Evolutionary conservation across 2,329 filamentous ascomycete species (phyloP).

Genomic region (Paecilomyces fulvus): DNA sequence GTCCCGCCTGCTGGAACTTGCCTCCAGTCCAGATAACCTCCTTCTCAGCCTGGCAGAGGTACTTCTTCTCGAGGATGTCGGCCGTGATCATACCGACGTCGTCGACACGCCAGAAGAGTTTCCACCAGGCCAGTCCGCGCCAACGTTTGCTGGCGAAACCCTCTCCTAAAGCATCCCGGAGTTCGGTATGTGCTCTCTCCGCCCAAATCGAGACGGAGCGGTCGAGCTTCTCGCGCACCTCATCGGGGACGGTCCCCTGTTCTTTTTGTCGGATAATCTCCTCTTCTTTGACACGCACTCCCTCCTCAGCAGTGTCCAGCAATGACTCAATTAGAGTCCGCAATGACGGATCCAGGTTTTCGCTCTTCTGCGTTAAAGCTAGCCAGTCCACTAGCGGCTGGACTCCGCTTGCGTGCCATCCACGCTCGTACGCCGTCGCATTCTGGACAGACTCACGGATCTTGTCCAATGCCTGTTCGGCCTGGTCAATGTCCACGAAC

Average conservation of each 20-base stretch:
- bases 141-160: constrained; percentile 70
- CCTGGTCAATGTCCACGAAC: constrained; percentile 56
- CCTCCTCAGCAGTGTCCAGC: constrained; percentile 37
- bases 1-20: constrained; percentile 58
- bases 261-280: constrained; percentile 21
- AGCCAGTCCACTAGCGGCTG: constrained; percentile 61
- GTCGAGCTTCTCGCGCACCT: constrained; percentile 45
- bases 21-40: constrained; percentile 77
- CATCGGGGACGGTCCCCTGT: constrained; percentile 30
- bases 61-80: constrained; percentile 67
- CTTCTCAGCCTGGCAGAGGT: constrained; percentile 70
- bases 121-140: constrained; percentile 84
- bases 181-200: constrained; percentile 69
- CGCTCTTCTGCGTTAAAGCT: constrained; percentile 25
- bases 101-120: constrained; percentile 89
- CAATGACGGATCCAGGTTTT: constrained; percentile 56
- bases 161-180: constrained; percentile 68
- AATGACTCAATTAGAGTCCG: constrained; percentile 59
- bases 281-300: constrained; percentile 20
- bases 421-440: constrained; percentile 61
- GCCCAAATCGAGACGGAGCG: constrained; percentile 62
- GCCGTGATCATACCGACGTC: constrained; percentile 77
- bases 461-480: constrained; percentile 53
- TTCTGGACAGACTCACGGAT: constrained; percentile 64
- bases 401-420: constrained; percentile 66